phyloP scores from a whole-genome alignment of 371 early-diverging fungal species.

The Chytridiales sp. region DNA sequence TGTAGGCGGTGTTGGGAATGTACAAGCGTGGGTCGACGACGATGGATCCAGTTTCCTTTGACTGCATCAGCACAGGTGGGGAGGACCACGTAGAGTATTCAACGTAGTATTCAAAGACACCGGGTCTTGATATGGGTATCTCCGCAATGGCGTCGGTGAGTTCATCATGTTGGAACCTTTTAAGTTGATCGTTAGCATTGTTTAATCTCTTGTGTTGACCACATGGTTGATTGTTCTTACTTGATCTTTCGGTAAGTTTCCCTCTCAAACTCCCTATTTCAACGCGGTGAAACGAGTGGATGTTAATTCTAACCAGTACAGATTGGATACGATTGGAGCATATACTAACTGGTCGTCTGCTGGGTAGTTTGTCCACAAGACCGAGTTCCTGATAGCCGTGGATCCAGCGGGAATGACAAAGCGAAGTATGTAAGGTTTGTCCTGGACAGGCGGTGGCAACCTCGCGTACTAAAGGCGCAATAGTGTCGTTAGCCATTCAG shows the following conservation, averaged over 20 bases:
- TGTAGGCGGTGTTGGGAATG: constrained; percentile 35
- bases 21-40: constrained; percentile 83
- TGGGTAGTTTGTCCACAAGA: constrained; percentile 82
- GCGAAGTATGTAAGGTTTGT: constrained; percentile 66
- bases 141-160: constrained; percentile 69
- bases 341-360: constrained; percentile 57
- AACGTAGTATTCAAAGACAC: constrained; percentile 86
- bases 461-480: constrained; percentile 66
- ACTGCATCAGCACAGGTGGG: constrained; percentile 24
- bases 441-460: constrained; percentile 65
- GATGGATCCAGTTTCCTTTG: constrained; percentile 59
- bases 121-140: constrained; percentile 63
- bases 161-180: constrained; percentile 25
- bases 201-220: constrained; percentile 1
- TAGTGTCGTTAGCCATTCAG: not conserved
- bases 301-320: not conserved
- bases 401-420: constrained; percentile 81
- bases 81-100: constrained; percentile 57
- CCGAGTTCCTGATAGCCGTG: constrained; percentile 62
- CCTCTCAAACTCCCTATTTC: constrained; percentile 7
- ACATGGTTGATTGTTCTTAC: no score
- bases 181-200: not conserved
- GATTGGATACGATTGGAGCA: not conserved
- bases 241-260: constrained; percentile 2
- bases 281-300: not conserved